Evolutionary conservation across 805 yeast species (phyloP).

Genomic region (Teunomyces gatunensis): DNA sequence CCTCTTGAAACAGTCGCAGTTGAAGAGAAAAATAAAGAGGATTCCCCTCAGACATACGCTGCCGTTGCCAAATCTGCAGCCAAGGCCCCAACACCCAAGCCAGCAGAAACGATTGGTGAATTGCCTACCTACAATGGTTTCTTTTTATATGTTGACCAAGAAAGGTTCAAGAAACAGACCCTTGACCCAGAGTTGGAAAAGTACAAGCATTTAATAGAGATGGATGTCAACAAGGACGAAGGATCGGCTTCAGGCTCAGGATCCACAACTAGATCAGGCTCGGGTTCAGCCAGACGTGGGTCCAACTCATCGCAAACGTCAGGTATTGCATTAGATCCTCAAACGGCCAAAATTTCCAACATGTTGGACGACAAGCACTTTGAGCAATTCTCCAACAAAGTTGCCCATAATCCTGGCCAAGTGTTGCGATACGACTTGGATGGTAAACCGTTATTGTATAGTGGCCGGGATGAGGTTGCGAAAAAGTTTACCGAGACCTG

Average conservation of each 20-base stretch:
- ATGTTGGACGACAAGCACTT: slow-evolving; percentile 74
- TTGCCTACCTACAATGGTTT: slow-evolving; percentile 62
- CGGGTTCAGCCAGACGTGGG: slow-evolving; percentile 8
- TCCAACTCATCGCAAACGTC: slow-evolving; percentile 4
- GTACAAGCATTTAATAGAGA: slow-evolving; percentile 49
- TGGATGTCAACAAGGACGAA: slow-evolving; percentile 40
- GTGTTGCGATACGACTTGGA: slow-evolving; percentile 81
- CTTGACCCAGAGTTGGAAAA: slow-evolving; percentile 51
- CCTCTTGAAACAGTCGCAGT: slow-evolving; percentile 5
- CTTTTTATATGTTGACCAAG: slow-evolving; percentile 71
- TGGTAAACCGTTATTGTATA: slow-evolving; percentile 74
- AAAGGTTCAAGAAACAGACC: slow-evolving; percentile 53
- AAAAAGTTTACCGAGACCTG: slow-evolving; percentile 34
- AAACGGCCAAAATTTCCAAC: slow-evolving; percentile 37
- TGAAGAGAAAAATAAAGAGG: neutral
- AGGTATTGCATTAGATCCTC: slow-evolving; percentile 16
- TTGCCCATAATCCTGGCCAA: slow-evolving; percentile 82
- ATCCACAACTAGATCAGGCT: slow-evolving; percentile 8
- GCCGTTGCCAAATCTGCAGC: slow-evolving; percentile 16
- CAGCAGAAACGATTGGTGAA: slow-evolving; percentile 10
- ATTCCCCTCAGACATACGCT: slow-evolving; percentile 12
- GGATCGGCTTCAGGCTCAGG: slow-evolving; percentile 10
- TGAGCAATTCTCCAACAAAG: slow-evolving; percentile 70
- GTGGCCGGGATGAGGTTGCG: slow-evolving; percentile 56
- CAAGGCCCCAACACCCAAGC: slow-evolving; percentile 3